Percentiles rank a stretch among this genome's conserved stretches.
Evolutionary conservation across 75 land plant species (phyloP).

Genomic region (Picea glauca): DNA sequence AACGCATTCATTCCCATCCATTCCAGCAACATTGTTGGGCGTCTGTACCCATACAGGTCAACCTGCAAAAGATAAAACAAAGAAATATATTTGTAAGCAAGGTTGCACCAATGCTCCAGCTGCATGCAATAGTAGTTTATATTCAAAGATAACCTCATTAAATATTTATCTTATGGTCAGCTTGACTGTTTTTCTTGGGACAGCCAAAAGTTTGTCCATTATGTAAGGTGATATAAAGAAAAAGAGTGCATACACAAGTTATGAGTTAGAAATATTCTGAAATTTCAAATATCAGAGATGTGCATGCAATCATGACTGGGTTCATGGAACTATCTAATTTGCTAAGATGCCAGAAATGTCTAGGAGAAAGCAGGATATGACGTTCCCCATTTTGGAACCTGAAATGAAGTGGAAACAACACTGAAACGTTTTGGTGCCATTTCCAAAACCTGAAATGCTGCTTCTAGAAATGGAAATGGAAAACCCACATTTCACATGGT

Average conservation of each 20-base stretch:
- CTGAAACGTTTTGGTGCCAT: too few species aligned
- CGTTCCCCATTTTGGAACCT: too few species aligned
- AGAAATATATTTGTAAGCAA: neutral
- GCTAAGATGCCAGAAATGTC: too few species aligned
- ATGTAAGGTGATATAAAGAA: too few species aligned
- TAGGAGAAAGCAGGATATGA: too few species aligned
- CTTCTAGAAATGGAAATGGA: too few species aligned
- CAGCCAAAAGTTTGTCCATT: neutral
- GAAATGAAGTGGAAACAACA: too few species aligned
- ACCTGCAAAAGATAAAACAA: constrained; percentile 35
- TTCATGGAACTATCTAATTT: neutral
- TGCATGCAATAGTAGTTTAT: neutral
- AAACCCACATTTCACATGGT: too few species aligned
- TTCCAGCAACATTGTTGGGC: constrained; percentile 34
- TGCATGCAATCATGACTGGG: neutral
- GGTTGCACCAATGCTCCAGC: constrained; percentile 13
- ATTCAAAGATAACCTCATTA: neutral
- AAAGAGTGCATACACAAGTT: neutral
- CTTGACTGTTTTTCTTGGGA: neutral
- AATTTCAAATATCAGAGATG: neutral
- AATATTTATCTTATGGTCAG: neutral
- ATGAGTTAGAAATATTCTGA: neutral
- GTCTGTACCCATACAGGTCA: constrained; percentile 42
- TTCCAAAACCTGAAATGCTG: too few species aligned
- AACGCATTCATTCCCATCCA: constrained; percentile 81